phyloP scores from a whole-genome alignment of 805 yeast genomes.

The Metschnikowia henanensis region DNA sequence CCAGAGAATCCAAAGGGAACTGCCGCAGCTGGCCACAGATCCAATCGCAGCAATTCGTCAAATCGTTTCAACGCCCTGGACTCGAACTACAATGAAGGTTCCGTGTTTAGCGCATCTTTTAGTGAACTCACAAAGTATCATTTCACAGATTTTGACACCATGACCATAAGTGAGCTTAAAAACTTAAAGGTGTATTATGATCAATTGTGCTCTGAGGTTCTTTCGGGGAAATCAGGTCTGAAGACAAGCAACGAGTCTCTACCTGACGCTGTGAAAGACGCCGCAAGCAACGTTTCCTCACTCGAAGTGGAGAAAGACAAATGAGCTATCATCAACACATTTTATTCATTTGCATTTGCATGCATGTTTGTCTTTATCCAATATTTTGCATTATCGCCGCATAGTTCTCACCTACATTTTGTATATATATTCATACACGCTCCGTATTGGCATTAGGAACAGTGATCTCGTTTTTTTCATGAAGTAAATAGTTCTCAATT shows the following conservation, averaged over 20 bases:
- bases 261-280: constrained; percentile 9
- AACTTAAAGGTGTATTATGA: constrained; percentile 36
- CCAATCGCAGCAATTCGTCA: constrained; percentile 9
- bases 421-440: too few species aligned
- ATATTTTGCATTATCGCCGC: not conserved
- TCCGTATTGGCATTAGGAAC: too few species aligned
- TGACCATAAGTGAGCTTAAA: constrained; percentile 36
- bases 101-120: constrained; percentile 22
- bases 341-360: too few species aligned
- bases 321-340: not conserved
- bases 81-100: constrained; percentile 21
- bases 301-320: not conserved
- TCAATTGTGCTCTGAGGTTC: constrained; percentile 32
- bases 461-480: too few species aligned
- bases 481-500: too few species aligned
- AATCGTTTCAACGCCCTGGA: constrained; percentile 9
- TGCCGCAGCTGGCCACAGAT: constrained; percentile 6
- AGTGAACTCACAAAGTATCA: constrained; percentile 34
- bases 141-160: constrained; percentile 34
- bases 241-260: constrained; percentile 18
- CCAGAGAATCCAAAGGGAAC: constrained; percentile 11
- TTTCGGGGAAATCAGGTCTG: constrained; percentile 14
- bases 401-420: not conserved
- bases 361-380: too few species aligned
- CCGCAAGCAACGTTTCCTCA: not conserved